Evolutionary conservation across 129 eudicot genomes (phyloP).

Genomic region (Saposhnikovia divaricata): DNA sequence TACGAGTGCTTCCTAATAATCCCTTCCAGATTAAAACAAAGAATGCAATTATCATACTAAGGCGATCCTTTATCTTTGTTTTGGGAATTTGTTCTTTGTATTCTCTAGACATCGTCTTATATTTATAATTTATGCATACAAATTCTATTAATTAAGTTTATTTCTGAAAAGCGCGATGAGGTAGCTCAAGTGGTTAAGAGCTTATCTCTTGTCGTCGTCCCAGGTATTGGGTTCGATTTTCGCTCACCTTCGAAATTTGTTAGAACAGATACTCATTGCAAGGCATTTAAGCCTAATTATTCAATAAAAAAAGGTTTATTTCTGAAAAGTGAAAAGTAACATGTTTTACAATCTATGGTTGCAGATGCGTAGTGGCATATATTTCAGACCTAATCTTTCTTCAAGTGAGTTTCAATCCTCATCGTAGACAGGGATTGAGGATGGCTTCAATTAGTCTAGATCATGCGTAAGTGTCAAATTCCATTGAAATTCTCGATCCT

Average conservation of each 20-base stretch:
- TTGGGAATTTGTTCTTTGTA: background rate
- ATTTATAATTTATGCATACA: background rate
- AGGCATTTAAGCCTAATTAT: too few species aligned
- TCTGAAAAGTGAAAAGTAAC: background rate
- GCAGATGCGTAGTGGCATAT: conserved; percentile 89
- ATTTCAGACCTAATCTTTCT: conserved; percentile 83
- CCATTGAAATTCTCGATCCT: background rate
- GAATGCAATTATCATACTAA: background rate
- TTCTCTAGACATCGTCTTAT: background rate
- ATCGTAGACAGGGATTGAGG: conserved; percentile 63
- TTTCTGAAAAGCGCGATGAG: background rate
- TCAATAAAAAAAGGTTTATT: too few species aligned
- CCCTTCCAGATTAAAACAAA: background rate
- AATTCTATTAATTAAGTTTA: background rate
- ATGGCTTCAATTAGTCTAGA: conserved; percentile 66
- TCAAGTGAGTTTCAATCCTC: conserved; percentile 74
- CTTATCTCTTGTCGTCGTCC: too few species aligned
- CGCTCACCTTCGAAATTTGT: too few species aligned
- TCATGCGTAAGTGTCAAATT: conserved; percentile 70
- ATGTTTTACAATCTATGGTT: conserved; percentile 10
- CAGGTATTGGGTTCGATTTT: too few species aligned
- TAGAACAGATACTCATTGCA: too few species aligned
- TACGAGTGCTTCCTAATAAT: background rate
- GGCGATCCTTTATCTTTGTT: background rate
- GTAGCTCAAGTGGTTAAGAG: too few species aligned